Conservation (phyloP, 495 filamentous ascomycete genomes). For the Glutinoglossum americanum region DNA sequence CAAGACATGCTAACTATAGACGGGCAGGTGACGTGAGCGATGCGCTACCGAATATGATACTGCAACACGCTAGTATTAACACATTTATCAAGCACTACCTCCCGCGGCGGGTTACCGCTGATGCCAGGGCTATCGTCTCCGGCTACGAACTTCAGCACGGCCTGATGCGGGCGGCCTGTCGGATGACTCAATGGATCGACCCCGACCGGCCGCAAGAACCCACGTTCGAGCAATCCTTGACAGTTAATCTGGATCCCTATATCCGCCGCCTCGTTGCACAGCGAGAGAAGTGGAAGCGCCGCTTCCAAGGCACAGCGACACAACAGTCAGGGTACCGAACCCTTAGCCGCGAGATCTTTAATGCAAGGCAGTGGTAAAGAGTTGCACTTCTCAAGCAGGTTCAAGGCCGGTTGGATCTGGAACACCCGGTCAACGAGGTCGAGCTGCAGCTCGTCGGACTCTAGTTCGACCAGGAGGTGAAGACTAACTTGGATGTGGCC, state of each 20-base stretch:
- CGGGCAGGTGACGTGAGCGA: constrained; percentile 16
- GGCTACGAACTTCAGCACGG: background rate
- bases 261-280: background rate
- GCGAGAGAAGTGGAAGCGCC: background rate
- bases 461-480: background rate
- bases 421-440: constrained; percentile 5
- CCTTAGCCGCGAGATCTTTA: background rate
- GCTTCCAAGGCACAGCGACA: background rate
- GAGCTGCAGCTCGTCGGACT: constrained; percentile 11
- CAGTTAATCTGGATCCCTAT: background rate
- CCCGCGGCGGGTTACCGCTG: constrained; percentile 12
- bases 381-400: constrained; percentile 11
- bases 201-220: background rate
- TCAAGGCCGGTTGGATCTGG: background rate
- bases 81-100: constrained; percentile 20
- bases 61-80: constrained; percentile 16
- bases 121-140: background rate
- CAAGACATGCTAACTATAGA: background rate
- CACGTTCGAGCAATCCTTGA: background rate
- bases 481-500: background rate
- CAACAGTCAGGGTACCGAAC: background rate
- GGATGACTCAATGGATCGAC: background rate
- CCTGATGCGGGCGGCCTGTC: background rate
- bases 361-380: constrained; percentile 4
- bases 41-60: constrained; percentile 17